These are phyloP conservation scores for Debaryomyces hansenii DNA, from an alignment of 805 yeast species.

Conservation along the genomic window DNA sequence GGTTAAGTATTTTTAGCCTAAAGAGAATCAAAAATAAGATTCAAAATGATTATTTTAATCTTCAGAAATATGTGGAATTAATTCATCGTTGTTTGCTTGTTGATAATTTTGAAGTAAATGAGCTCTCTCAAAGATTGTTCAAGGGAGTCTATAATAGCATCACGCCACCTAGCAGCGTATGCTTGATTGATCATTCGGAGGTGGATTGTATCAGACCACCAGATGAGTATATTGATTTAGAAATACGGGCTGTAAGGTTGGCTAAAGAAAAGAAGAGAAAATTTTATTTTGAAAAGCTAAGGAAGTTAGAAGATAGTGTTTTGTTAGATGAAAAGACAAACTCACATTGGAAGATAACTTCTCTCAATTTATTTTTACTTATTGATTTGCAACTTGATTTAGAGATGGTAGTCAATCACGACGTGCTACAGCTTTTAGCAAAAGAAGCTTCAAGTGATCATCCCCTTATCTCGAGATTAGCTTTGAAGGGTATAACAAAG, in stretches of 20 bases:
- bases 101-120: conserved; percentile 56
- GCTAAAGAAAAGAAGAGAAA: conserved; percentile 64
- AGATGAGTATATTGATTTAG: conserved; percentile 55
- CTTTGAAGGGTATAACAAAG: conserved; percentile 60
- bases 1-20: conserved; percentile 56
- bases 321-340: conserved; percentile 24
- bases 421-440: conserved; percentile 44
- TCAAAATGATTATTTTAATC: conserved; percentile 54
- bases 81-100: conserved; percentile 55
- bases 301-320: conserved; percentile 41
- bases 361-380: conserved; percentile 50
- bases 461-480: conserved; percentile 62
- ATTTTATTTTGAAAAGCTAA: conserved; percentile 39
- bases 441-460: conserved; percentile 58
- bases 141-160: conserved; percentile 27
- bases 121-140: conserved; percentile 54
- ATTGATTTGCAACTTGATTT: conserved; percentile 52
- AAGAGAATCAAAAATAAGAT: conserved; percentile 59
- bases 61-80: conserved; percentile 47
- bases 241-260: conserved; percentile 55
- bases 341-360: conserved; percentile 58
- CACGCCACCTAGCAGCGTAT: conserved; percentile 38
- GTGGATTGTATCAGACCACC: conserved; percentile 59
- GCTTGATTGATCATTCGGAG: conserved; percentile 47
- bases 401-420: conserved; percentile 45